Conservation (phyloP, 2,329 filamentous ascomycete species). For the Sporothrix brasiliensis region DNA sequence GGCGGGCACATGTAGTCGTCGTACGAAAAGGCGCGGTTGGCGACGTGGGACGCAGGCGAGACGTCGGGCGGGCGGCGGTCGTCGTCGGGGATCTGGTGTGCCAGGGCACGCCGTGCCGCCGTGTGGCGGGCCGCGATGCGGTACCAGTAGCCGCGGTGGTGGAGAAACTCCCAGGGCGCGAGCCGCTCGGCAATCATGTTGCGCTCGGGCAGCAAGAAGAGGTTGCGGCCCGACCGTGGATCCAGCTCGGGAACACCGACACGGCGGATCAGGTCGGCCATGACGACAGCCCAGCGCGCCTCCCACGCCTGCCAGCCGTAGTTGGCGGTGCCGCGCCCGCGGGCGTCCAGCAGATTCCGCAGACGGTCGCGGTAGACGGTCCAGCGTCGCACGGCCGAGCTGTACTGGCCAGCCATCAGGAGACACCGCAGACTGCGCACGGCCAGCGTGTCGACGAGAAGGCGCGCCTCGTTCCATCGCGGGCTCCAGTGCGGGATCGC, state of each 20-base stretch:
- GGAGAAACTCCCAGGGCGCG: conserved; percentile 65
- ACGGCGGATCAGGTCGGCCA: conserved; percentile 63
- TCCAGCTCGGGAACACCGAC: conserved; percentile 56
- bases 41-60: conserved; percentile 51
- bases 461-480: conserved; percentile 89
- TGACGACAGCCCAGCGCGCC: conserved; percentile 67
- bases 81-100: conserved; percentile 61
- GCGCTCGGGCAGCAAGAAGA: conserved; percentile 63
- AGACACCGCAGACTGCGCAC: conserved; percentile 81
- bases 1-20: conserved; percentile 69
- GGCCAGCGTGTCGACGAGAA: conserved; percentile 78
- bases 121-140: conserved; percentile 62
- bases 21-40: conserved; percentile 59
- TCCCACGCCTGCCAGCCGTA: conserved; percentile 97
- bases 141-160: conserved; percentile 70
- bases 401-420: conserved; percentile 78
- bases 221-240: conserved; percentile 45
- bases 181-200: conserved; percentile 59
- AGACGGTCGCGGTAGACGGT: conserved; percentile 73
- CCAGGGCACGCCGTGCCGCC: conserved; percentile 56
- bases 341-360: conserved; percentile 75
- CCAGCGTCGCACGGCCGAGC: conserved; percentile 79
- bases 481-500: conserved; percentile 87
- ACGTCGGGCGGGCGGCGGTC: conserved; percentile 57
- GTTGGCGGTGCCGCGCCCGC: conserved; percentile 81